Conservation (phyloP, 164 flowering plant species). For the Buxus sempervirens region DNA sequence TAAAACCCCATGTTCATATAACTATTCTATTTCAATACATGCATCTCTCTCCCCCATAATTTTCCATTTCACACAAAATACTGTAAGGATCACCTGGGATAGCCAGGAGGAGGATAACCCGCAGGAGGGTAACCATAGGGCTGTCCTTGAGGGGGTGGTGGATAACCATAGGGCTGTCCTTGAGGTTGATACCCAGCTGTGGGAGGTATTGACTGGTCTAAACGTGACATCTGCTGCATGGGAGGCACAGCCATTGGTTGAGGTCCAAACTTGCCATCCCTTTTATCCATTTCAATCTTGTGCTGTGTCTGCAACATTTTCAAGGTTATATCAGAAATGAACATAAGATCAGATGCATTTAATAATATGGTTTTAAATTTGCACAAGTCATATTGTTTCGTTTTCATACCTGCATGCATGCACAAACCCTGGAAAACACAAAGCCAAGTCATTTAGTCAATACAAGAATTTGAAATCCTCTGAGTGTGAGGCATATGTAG, state of each 20-base stretch:
- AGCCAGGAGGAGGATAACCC: conserved; percentile 19
- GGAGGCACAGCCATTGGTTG: conserved; percentile 51
- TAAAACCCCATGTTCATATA: too few relatives aligned
- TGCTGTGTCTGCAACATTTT: conserved; percentile 56
- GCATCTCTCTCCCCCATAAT: too few relatives aligned
- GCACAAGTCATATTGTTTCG: not conserved
- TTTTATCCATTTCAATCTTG: conserved; percentile 64
- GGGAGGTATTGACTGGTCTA: conserved; percentile 51
- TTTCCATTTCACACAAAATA: too few relatives aligned
- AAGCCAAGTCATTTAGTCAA: conserved; percentile 2
- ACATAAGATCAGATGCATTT: not conserved
- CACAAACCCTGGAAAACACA: conserved; percentile 51
- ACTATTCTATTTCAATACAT: too few relatives aligned
- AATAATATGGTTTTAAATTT: not conserved
- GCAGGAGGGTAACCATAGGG: conserved; percentile 21
- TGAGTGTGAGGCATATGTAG: not conserved
- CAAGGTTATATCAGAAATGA: not conserved
- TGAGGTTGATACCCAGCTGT: conserved; percentile 40
- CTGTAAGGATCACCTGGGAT: conserved; percentile 16
- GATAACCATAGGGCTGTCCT: conserved; percentile 37
- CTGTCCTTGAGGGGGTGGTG: conserved; percentile 31
- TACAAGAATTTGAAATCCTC: not conserved
- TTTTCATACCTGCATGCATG: conserved; percentile 57
- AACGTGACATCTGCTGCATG: conserved; percentile 58
- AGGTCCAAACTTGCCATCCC: conserved; percentile 53